Percentiles rank a stretch among this genome's conserved stretches.
Evolutionary conservation across 2,329 filamentous ascomycete genomes (phyloP).

Genomic region (Colletotrichum australisinense): DNA sequence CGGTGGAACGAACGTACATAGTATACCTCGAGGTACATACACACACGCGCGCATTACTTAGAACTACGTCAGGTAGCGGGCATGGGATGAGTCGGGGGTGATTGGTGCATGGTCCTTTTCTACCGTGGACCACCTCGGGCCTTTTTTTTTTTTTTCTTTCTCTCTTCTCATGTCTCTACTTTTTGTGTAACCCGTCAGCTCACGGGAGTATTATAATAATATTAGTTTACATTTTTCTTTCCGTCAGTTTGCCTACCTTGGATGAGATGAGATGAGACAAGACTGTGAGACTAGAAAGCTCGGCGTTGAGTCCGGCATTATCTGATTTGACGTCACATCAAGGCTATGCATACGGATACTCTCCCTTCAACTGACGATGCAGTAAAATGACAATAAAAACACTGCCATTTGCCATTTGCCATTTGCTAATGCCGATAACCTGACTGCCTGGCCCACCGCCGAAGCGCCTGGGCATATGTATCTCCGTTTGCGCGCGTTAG

Average conservation of each 20-base stretch:
- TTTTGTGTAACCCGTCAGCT: background rate
- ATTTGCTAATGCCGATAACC: too few species aligned
- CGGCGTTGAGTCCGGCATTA: too few species aligned
- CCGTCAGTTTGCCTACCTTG: background rate
- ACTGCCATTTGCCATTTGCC: too few species aligned
- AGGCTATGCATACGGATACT: too few species aligned
- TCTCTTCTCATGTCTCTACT: background rate
- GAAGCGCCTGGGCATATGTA: background rate
- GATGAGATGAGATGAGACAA: too few species aligned
- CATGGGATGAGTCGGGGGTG: background rate
- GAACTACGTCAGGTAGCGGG: background rate
- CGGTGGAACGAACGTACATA: background rate
- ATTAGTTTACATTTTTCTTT: background rate
- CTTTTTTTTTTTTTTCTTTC: background rate
- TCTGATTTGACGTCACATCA: too few species aligned
- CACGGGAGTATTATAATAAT: background rate
- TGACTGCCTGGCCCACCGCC: background rate
- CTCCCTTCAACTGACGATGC: too few species aligned
- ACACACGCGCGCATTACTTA: background rate
- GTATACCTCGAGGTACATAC: background rate
- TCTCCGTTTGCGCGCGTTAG: background rate
- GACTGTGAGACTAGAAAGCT: too few species aligned
- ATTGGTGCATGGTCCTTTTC: background rate
- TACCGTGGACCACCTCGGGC: background rate
- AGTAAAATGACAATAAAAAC: too few species aligned